phyloP scores from a whole-genome alignment of 2,329 filamentous ascomycete species.

The Cercospora sp. region DNA sequence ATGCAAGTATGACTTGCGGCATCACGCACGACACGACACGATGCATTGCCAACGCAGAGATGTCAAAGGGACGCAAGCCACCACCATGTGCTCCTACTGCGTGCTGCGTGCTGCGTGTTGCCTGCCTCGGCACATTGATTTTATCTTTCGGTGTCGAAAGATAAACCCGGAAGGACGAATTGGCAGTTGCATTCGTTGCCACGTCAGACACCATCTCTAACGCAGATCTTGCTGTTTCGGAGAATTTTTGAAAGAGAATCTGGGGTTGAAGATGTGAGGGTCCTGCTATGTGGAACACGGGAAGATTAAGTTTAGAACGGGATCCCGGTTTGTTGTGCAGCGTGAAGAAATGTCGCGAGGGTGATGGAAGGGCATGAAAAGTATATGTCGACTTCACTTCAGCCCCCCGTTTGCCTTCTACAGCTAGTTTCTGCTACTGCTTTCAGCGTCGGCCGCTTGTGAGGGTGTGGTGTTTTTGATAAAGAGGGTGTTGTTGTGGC shows the following conservation, averaged over 20 bases:
- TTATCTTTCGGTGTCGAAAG: neutral
- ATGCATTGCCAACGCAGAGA: neutral
- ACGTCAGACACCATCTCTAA: conserved; percentile 5
- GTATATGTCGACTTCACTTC: conserved; percentile 3
- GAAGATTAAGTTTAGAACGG: neutral
- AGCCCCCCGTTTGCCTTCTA: neutral
- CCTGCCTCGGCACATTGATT: neutral
- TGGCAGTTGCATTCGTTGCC: neutral
- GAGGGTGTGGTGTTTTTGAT: neutral
- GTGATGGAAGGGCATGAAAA: neutral
- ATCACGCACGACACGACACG: neutral
- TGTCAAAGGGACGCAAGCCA: neutral
- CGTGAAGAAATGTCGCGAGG: neutral
- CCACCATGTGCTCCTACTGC: neutral
- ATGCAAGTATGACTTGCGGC: conserved; percentile 5
- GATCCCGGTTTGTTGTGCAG: neutral
- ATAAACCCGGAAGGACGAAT: neutral
- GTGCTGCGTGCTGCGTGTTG: neutral
- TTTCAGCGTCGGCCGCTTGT: neutral
- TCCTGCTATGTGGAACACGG: neutral
- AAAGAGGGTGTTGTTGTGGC: neutral
- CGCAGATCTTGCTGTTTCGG: neutral
- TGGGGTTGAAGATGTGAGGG: neutral
- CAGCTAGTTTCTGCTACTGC: neutral
- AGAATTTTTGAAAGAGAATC: neutral